Base-by-base conservation (phyloP, 2,329 filamentous ascomycete genomes). In the Gaeumannomyces sp. region DNA sequence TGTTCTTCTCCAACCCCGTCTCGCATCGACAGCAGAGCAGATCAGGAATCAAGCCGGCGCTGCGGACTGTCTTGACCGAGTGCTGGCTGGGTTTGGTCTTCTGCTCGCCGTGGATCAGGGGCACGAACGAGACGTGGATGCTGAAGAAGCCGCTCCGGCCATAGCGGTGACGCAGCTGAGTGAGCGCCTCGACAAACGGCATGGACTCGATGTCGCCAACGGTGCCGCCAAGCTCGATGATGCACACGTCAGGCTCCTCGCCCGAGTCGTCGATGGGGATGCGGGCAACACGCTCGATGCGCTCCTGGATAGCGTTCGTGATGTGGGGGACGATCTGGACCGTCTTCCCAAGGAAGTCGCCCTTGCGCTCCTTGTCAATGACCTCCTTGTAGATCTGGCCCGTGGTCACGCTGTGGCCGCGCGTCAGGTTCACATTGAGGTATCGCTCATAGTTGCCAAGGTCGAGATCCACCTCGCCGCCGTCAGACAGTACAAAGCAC, bases 11-110 rank as follows among this genome's bases (percentile, higher is more conserved):
- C 8, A 98, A 85, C 16, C 89, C 85, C 63, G 84, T 83, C 72
- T 94, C 89, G 76, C 94, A 98, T 64, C 95, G 91, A 75, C 95
- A 98, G 35, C 63, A 56, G 28, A 90, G 87, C 74, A 95, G 73
- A 71, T 91, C 88, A 2, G 89, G 89, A 66, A 82, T 85, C 64
- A 92, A 78, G 73, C 93, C 93, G 68, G 91, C 89, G 73, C 90
- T 93, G 68, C 94, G 89, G 67, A 93, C 88, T 71, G 90, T 87
- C 73, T 89, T 89, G 72, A 98, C 92, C 31, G 94, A 92, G 72
- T 92, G 87, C 76, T 99, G 95, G 0, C 95, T 99, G 0, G 95
- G 95, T 80, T 98, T 98, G 13, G 93, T 98, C 85, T 98, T 98
- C 77, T 96, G 88, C 81, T 98, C 84, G 58, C 84, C 83, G 65